A percentile compares a stretch with the other conserved stretches of the same genome.
phyloP scores from a whole-genome alignment of 2,329 filamentous ascomycete genomes.

The Colletotrichum horii region DNA sequence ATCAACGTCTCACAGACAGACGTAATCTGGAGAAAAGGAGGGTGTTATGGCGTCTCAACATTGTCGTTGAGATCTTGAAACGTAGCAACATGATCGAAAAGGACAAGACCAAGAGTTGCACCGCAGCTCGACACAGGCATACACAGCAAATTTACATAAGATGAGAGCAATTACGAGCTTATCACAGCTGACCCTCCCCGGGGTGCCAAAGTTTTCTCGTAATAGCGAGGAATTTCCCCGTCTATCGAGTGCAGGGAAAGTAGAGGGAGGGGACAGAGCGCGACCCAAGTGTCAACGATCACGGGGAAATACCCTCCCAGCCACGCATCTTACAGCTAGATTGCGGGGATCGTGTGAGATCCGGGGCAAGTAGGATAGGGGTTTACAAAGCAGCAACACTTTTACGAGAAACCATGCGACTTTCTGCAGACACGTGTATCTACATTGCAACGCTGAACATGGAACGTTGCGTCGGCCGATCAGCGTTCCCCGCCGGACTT shows the following conservation, averaged over 20 bases:
- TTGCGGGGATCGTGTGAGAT: constrained; percentile 7
- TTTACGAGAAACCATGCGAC: background rate
- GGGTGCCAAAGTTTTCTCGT: background rate
- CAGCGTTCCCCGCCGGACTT: background rate
- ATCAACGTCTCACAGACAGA: too few species aligned
- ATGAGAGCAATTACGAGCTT: background rate
- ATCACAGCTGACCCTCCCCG: too few species aligned
- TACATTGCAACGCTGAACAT: background rate
- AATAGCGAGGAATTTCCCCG: background rate
- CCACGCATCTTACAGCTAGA: background rate
- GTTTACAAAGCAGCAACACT: background rate
- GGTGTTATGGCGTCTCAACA: too few species aligned
- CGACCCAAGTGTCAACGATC: background rate
- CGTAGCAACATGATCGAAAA: too few species aligned
- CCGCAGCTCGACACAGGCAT: too few species aligned
- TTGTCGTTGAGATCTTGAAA: too few species aligned
- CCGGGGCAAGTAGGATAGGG: background rate
- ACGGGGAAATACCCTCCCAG: background rate
- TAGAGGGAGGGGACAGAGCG: background rate
- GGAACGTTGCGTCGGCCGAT: background rate
- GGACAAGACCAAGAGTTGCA: too few species aligned
- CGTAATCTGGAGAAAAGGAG: too few species aligned
- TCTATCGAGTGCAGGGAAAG: background rate
- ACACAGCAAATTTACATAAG: background rate
- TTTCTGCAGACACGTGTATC: background rate